Evolutionary conservation across 768 basidiomycete genomes (phyloP).

Genomic region (Tylopilus sp.): DNA sequence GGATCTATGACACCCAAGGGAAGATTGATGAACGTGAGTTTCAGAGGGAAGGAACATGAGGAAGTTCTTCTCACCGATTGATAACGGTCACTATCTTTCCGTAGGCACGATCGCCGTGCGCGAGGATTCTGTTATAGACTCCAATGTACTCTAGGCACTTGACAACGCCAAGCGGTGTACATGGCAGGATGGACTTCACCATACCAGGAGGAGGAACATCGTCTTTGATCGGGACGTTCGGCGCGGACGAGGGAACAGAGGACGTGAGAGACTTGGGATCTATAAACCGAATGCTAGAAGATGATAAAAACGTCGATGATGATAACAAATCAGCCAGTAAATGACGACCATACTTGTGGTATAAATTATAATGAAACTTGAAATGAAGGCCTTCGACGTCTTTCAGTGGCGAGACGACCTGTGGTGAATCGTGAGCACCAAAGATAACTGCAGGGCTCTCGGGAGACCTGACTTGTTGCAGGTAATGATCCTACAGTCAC

Average conservation of each 20-base stretch:
- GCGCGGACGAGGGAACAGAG: slow-evolving; percentile 35
- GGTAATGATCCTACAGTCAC: slow-evolving; percentile 77
- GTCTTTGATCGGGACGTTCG: slow-evolving; percentile 33
- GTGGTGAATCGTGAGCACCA: neutral
- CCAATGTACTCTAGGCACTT: slow-evolving; percentile 89
- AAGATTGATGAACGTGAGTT: neutral
- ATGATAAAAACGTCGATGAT: neutral
- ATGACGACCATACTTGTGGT: slow-evolving; percentile 72
- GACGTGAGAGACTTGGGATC: slow-evolving; percentile 67
- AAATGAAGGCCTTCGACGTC: slow-evolving; percentile 97
- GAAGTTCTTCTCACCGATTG: slow-evolving; percentile 60
- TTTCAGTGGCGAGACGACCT: slow-evolving; percentile 94
- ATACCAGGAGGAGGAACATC: slow-evolving; percentile 77
- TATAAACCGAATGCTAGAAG: slow-evolving; percentile 83
- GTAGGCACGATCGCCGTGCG: slow-evolving; percentile 93
- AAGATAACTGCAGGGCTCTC: neutral
- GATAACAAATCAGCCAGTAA: neutral
- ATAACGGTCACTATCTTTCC: slow-evolving; percentile 92
- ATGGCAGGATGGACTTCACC: slow-evolving; percentile 96
- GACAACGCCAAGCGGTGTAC: slow-evolving; percentile 95
- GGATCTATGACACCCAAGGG: slow-evolving; percentile 49
- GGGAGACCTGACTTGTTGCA: slow-evolving; percentile 70
- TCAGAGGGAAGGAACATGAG: neutral
- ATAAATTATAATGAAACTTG: slow-evolving; percentile 92
- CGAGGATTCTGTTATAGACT: slow-evolving; percentile 89